Evolutionary conservation across 208 protist species (phyloP), one percentile per base, ranked within the genome.

Genomic region (Acanthamoeba castellanii): DNA sequence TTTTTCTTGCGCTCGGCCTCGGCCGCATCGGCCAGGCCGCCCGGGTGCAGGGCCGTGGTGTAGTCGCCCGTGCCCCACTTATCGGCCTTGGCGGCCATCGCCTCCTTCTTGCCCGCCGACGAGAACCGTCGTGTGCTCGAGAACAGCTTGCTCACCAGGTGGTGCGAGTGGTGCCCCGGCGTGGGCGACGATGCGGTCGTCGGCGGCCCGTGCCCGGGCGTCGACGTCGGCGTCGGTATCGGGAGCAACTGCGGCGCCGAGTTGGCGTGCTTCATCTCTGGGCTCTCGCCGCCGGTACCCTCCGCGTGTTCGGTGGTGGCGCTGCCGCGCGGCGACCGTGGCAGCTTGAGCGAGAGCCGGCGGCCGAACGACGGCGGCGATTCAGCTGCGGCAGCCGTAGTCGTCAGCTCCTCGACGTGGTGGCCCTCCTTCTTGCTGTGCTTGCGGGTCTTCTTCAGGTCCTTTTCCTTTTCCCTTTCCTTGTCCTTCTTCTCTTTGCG

Each of bases 401-500:
- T 61, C 14, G 47, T 27, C 45, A 47, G 9, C 81, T 30, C 50
- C 25, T 32, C 52, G 22, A 14, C 45, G 16, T 20, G 18, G 11
- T 52, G 14, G n/a, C 47, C 45, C n/a, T 52, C 52, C 81, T 52
- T 25, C 11, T 55, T 18, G n/a, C 18, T 61, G 22, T 88, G n/a
- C 81, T 88, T 42, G 13, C 22, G 30, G 25, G 50, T 61, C 45
- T 88, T 88, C 52, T 42, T 30, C 76, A 52, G 76, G 7, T 85
- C 32, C 81, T 88, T 88, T 14, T 64, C 13, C 25, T 42, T 55
- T n/a, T 64, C 32, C 52, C 57, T 93, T 55, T 76, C 47, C 61
- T 72, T 93, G 34, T 76, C 47, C 61, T 72, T 72, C 85, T 91
- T 91, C 87, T 47, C n/a, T 11, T 92, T 92, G n/a, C n/a, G 25